Percentiles rank a stretch among this genome's conserved stretches.
These are phyloP conservation scores for Venturia carpophila DNA, from an alignment of 2,329 filamentous ascomycete genomes.

Conservation along the genomic window DNA sequence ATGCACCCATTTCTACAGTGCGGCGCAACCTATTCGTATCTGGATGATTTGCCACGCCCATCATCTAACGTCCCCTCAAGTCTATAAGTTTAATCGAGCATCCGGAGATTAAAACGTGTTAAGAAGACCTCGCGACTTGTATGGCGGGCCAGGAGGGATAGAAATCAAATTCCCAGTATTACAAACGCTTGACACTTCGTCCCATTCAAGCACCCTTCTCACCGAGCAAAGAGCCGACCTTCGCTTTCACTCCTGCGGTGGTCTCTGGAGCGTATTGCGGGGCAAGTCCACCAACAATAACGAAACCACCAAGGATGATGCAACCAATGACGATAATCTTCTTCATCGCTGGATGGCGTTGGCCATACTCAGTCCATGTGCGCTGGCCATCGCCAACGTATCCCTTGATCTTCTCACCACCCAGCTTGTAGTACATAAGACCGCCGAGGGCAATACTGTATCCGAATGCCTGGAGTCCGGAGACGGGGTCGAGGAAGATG, in stretches of 20 bases:
- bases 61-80: conserved; percentile 6
- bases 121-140: neutral
- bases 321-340: conserved; percentile 65
- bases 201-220: conserved; percentile 21
- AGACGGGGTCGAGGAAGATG: conserved; percentile 71
- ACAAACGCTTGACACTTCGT: neutral
- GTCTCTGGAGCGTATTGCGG: conserved; percentile 33
- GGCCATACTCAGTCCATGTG: conserved; percentile 80
- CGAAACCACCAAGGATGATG: conserved; percentile 56
- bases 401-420: conserved; percentile 73
- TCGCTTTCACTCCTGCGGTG: conserved; percentile 29
- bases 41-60: neutral
- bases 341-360: conserved; percentile 65
- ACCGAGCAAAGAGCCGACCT: conserved; percentile 31
- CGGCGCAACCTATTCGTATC: conserved; percentile 12
- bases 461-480: conserved; percentile 70
- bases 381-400: conserved; percentile 65
- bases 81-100: conserved; percentile 7
- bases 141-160: neutral
- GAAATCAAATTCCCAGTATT: neutral
- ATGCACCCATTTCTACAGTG: conserved; percentile 2
- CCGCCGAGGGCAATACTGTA: conserved; percentile 72
- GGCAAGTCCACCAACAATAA: conserved; percentile 52
- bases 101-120: conserved; percentile 6
- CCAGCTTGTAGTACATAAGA: conserved; percentile 81